These are phyloP conservation scores for Prunella vulgaris DNA, from an alignment of 257 asterid species.

Conservation along the genomic window DNA sequence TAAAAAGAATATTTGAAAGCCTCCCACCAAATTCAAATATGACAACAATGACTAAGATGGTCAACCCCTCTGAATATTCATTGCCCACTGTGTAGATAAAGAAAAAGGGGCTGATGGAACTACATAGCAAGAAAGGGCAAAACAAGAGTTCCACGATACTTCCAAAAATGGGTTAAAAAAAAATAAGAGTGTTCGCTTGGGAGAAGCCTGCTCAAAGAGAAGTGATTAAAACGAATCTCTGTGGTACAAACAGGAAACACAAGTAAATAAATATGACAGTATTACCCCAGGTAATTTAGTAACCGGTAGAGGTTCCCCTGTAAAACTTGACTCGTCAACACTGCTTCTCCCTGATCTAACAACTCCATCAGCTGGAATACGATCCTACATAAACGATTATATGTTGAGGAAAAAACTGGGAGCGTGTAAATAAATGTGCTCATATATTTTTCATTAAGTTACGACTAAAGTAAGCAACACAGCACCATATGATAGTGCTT, in stretches of 20 bases:
- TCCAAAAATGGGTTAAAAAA: no score
- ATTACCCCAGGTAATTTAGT: slow-evolving; percentile 97
- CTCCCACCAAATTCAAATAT: slow-evolving; percentile 15
- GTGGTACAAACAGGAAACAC: slow-evolving; percentile 8
- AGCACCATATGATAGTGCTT: background rate
- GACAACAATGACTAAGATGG: background rate
- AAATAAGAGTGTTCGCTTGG: background rate
- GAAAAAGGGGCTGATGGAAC: background rate
- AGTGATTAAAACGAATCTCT: background rate
- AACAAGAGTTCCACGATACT: slow-evolving; percentile 1
- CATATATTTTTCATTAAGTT: background rate
- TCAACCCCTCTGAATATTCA: slow-evolving; percentile 2
- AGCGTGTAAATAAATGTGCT: background rate
- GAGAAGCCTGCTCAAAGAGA: slow-evolving; percentile 13
- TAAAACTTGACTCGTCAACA: slow-evolving; percentile 95
- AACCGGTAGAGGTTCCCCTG: slow-evolving; percentile 97
- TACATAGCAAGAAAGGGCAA: background rate
- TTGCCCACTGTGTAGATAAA: background rate
- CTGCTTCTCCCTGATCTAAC: slow-evolving; percentile 91
- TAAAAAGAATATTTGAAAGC: slow-evolving; percentile 14
- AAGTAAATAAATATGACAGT: slow-evolving; percentile 8
- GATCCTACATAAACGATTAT: slow-evolving; percentile 57
- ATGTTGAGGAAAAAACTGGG: slow-evolving; percentile 13
- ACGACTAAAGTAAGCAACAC: slow-evolving; percentile 5
- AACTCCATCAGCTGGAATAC: slow-evolving; percentile 98